Base-by-base conservation (phyloP, 805 yeast genomes). In the Myxozyma melibiosi region DNA sequence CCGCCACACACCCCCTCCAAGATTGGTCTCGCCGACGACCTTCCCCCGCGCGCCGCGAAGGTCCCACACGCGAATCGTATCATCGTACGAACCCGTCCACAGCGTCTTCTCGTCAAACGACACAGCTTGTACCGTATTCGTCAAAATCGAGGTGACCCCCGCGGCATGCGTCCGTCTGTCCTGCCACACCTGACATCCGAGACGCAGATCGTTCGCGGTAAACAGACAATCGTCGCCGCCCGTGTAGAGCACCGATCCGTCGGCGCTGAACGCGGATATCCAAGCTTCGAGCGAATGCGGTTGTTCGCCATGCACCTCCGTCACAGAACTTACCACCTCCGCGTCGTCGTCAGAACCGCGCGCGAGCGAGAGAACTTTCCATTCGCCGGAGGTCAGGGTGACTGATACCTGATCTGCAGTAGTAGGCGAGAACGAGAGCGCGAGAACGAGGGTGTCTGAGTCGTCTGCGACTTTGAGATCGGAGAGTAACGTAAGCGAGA, bases 1-100 rank as follows among this genome's bases (percentile, higher is more conserved):
- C 65, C 96, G 76, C 99, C 99, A 92, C 2, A 92, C 98, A 1
- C 99, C 99, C 4, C 99, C 98, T 1, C 90, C 91, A 2, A 94
- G 74, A 45, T 84, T 79, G 28, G 75, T 70, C 41, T 74, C 73
- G 4, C 69, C 67, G 0, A 76, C 75, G 63, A 65, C 74, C 64
- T 67, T 79, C 14, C 77, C 65, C 59, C 82, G 78, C 11, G 50
- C 25, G 5, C 51, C 48, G 57, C 96, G 72, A 42, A 89, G 67
- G 71, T 91, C 97, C 35, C 89, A 73, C 0, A 80, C 71, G 51
- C 90, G 77, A 47, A 94, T 71, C 54, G 79, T 70, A 67, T 92
- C 98, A 71, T 92, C 99, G 70, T 92, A 92, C 0, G 96, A 86
- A 0, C 99, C 99, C 0, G 97, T 90, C 84, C 88, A 84, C 20